Evolutionary conservation across 441 rosid genomes (phyloP).

Genomic region (Adansonia gregorii): DNA sequence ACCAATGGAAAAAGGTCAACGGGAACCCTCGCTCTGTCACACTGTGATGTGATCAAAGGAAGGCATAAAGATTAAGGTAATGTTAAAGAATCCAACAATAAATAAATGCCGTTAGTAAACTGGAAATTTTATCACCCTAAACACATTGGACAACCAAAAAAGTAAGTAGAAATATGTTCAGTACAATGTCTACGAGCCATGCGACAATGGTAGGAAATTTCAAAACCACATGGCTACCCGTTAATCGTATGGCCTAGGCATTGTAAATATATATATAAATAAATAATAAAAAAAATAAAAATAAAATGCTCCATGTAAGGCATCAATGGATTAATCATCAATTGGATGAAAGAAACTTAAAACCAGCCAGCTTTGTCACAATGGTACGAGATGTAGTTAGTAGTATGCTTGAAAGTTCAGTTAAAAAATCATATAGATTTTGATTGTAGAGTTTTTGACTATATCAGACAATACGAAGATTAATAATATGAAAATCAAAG

Average conservation of each 20-base stretch:
- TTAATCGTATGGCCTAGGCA: not conserved
- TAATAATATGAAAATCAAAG: not conserved
- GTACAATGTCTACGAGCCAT: no score
- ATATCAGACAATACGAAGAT: slow-evolving; percentile 1
- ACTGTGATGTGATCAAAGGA: not conserved
- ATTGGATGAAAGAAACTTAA: not conserved
- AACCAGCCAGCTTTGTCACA: not conserved
- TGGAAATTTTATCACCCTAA: slow-evolving; percentile 11
- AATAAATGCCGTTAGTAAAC: not conserved
- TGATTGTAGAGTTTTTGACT: not conserved
- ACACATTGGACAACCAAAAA: not conserved
- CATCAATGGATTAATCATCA: not conserved
- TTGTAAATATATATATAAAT: not conserved
- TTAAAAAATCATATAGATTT: not conserved
- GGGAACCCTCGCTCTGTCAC: not conserved
- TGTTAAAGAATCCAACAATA: not conserved
- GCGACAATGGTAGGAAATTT: no score
- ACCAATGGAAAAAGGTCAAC: not conserved
- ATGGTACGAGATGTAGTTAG: not conserved
- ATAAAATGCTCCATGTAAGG: not conserved
- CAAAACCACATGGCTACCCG: not conserved
- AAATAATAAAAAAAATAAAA: not conserved
- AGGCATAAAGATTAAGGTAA: not conserved
- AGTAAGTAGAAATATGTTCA: not conserved
- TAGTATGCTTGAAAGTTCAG: not conserved